Conservation (phyloP, 352 stramenopile species). For the Phytophthora aleatoria region DNA sequence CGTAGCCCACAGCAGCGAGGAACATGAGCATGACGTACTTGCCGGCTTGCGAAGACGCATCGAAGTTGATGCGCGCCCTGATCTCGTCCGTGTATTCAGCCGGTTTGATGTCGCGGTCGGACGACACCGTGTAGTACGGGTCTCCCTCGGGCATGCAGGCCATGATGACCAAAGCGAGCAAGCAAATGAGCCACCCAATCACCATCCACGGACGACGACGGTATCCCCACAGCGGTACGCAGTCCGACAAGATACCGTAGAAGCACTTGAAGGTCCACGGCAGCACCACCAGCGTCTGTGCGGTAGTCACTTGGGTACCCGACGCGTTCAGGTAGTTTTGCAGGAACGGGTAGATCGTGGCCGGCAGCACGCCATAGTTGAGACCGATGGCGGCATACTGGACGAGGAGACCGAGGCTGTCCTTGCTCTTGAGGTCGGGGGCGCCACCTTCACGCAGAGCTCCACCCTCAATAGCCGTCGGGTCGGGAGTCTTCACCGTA, state of each 20-base stretch:
- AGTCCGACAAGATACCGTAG: conserved; percentile 52
- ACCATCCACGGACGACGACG: conserved; percentile 35
- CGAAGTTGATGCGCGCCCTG: conserved; percentile 26
- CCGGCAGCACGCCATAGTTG: conserved; percentile 33
- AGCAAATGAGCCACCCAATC: conserved; percentile 48
- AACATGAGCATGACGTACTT: conserved; percentile 55
- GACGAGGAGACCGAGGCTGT: conserved; percentile 41
- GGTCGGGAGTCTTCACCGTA: conserved; percentile 32
- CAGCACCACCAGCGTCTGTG: conserved; percentile 45
- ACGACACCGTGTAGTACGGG: conserved; percentile 41
- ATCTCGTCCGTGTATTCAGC: conserved; percentile 31
- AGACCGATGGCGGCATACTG: conserved; percentile 52
- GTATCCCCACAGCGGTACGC: conserved; percentile 55
- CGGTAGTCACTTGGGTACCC: conserved; percentile 31
- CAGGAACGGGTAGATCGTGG: conserved; percentile 53
- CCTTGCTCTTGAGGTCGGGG: conserved; percentile 32
- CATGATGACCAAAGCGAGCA: conserved; percentile 37
- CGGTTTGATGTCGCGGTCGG: conserved; percentile 20
- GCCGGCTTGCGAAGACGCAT: conserved; percentile 16
- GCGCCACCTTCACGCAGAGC: conserved; percentile 37
- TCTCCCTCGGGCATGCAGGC: conserved; percentile 20
- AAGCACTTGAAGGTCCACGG: conserved; percentile 76
- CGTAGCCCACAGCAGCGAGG: conserved; percentile 58
- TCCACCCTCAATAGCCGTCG: conserved; percentile 26
- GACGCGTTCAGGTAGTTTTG: conserved; percentile 46